Evolutionary conservation across 306 rosid genomes (phyloP), one percentile per base, ranked within the genome.

Genomic region (Dalbergia cultrata): DNA sequence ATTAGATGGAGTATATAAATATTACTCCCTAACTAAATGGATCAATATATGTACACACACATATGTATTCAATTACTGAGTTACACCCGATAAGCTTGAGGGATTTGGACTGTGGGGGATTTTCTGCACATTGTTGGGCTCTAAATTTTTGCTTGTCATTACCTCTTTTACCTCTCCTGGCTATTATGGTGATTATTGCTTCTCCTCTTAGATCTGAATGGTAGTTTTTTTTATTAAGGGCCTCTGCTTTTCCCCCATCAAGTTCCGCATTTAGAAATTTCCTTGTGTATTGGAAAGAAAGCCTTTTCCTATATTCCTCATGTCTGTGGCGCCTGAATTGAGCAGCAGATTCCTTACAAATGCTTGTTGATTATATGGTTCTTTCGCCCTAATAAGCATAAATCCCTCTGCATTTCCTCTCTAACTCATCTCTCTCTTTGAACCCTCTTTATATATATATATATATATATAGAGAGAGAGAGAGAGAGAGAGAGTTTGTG

Each of bases 311-410:
- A 62, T 88, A 90, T 88, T 90, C 89, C 80, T 74, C 31, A 69
- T 53, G 77, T 80, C 67, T 63, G 50, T 79, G 85, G 82, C 70
- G 21, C 76, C 76, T 81, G 69, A 83, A 87, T n/a, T 65, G 69
- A 79, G 74, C 67, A 72, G 80, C 72, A n/a, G 85, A 90, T 87
- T 90, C 87, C 83, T 86, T 67, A 37, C 74, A 82, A 86, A 73
- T 11, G 14, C 8, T 11, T 47, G 5, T 47, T 47, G 53, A 47
- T 47, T 47, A 47, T 77, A 81, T 69, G 84, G 83, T 56, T 78
- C 74, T 76, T 81, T 61, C 78, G 16, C 47, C 80, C 52, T 74
- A 61, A 72, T 17, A 54, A 54, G 67, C 79, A 26, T 26, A 26
- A 26, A 26, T 49, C 65, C n/a, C 83, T 83, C 85, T 80, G 81